These are phyloP conservation scores for Trichoderma lentiforme DNA, from an alignment of 2,329 filamentous ascomycete species.

Conservation along the genomic window DNA sequence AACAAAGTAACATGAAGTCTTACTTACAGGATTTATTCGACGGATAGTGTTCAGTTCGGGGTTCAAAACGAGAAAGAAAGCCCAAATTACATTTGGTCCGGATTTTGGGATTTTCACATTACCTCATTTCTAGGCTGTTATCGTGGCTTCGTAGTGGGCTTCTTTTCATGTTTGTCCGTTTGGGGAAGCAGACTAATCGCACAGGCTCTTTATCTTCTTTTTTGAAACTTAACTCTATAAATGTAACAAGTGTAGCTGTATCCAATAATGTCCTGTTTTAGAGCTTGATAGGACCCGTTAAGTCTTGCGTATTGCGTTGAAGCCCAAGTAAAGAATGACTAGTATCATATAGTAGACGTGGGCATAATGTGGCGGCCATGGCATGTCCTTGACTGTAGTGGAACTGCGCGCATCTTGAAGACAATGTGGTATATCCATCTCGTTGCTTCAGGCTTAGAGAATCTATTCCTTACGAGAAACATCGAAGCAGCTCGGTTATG, in stretches of 20 bases:
- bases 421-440: not conserved
- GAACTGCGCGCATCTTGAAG: not conserved
- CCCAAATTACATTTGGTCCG: not conserved
- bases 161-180: not conserved
- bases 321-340: not conserved
- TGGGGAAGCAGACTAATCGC: slow-evolving; percentile 19
- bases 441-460: not conserved
- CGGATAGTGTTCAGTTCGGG: not conserved
- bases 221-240: not conserved
- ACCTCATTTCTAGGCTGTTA: not conserved
- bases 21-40: not conserved
- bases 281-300: not conserved
- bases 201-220: slow-evolving; percentile 10
- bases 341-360: not conserved
- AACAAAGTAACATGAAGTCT: not conserved
- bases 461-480: too few species aligned
- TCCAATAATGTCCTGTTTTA: not conserved
- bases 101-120: not conserved
- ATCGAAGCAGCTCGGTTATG: not conserved
- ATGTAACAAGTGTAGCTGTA: slow-evolving; percentile 16
- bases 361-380: not conserved
- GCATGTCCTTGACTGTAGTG: not conserved
- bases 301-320: not conserved
- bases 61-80: not conserved
- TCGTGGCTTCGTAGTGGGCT: not conserved